Conservation (phyloP, 805 yeast species). For the Scheffersomyces stipitis region DNA sequence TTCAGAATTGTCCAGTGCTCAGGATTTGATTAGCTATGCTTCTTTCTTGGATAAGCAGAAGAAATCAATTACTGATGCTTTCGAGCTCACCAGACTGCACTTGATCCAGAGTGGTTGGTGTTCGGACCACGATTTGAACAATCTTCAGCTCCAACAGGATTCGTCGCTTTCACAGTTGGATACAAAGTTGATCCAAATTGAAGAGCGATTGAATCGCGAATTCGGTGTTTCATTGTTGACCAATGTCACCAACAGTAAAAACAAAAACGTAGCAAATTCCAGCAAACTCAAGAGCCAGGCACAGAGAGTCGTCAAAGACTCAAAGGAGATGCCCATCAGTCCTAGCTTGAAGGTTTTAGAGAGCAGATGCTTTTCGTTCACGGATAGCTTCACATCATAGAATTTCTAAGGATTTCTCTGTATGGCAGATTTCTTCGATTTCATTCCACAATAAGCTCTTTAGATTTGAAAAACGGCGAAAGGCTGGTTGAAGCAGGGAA, state of each 20-base stretch:
- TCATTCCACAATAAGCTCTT: no score
- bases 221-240: constrained; percentile 25
- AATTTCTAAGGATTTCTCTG: no score
- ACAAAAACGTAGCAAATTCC: constrained; percentile 4
- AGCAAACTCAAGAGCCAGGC: not conserved
- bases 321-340: constrained; percentile 16
- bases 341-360: constrained; percentile 37
- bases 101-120: constrained; percentile 43
- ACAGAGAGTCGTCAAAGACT: constrained; percentile 1
- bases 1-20: constrained; percentile 23
- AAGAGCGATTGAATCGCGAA: constrained; percentile 33
- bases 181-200: constrained; percentile 36
- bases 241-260: constrained; percentile 8
- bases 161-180: constrained; percentile 38
- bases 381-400: constrained; percentile 11
- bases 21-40: constrained; percentile 30
- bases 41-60: constrained; percentile 34
- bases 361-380: constrained; percentile 27
- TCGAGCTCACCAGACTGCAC: constrained; percentile 29
- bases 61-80: constrained; percentile 32
- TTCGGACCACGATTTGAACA: constrained; percentile 39
- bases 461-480: no score
- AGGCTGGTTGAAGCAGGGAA: no score
- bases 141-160: constrained; percentile 38
- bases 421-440: no score